phyloP scores from a whole-genome alignment of 495 filamentous ascomycete species.

The Podospora comata region DNA sequence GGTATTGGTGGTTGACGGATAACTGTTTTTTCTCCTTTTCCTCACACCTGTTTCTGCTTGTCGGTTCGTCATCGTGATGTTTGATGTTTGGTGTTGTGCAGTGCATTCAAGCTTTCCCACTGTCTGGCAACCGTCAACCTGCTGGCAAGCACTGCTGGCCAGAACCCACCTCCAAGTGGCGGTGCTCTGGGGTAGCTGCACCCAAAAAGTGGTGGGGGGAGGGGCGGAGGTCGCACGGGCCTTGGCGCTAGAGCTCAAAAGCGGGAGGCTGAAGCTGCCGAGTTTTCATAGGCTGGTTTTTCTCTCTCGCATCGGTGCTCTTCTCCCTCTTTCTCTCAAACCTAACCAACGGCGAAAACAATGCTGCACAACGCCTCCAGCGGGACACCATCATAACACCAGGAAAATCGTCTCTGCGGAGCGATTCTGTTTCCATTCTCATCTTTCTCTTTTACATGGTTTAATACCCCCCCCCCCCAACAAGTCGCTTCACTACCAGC shows the following conservation, averaged over 20 bases:
- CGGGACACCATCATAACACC: slow-evolving; percentile 11
- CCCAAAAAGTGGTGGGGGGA: background rate
- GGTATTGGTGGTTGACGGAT: too few relatives aligned
- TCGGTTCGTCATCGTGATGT: background rate
- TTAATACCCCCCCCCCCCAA: slow-evolving; percentile 12
- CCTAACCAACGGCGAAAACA: slow-evolving; percentile 17
- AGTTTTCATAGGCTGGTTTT: slow-evolving; percentile 28
- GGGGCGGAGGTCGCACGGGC: slow-evolving; percentile 5
- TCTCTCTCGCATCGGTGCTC: slow-evolving; percentile 12
- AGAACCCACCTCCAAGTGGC: slow-evolving; percentile 7
- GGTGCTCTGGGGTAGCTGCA: slow-evolving; percentile 9
- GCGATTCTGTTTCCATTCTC: slow-evolving; percentile 13
- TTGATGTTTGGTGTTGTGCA: background rate
- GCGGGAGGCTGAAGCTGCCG: slow-evolving; percentile 29
- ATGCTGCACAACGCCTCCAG: slow-evolving; percentile 19
- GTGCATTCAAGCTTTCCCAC: background rate
- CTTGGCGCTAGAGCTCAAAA: slow-evolving; percentile 16
- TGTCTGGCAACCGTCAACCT: background rate
- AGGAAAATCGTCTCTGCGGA: slow-evolving; percentile 14
- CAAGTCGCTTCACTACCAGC: background rate
- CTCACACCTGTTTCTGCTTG: too few relatives aligned
- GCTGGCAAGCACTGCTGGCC: background rate
- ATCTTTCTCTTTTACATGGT: slow-evolving; percentile 4
- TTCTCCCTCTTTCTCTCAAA: slow-evolving; percentile 19
- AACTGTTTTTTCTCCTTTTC: too few relatives aligned